Evolutionary conservation across 1,284 basidiomycete genomes (phyloP).

Genomic region (Leucoagaricus sp.): DNA sequence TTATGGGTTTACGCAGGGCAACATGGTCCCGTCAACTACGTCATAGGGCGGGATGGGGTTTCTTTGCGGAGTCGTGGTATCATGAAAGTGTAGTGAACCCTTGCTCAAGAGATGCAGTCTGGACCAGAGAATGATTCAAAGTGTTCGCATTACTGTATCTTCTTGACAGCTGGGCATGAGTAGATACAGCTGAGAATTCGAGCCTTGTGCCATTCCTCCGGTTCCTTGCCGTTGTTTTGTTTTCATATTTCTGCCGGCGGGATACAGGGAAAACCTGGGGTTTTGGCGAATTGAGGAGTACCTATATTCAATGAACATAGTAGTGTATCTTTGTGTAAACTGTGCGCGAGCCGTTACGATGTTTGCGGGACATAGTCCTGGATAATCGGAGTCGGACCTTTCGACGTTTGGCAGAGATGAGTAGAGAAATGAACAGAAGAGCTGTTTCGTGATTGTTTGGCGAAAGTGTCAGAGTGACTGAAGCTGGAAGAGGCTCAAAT

Average conservation of each 20-base stretch:
- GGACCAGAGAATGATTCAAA: background rate
- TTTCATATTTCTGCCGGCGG: too few relatives aligned
- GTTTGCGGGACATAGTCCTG: conserved; percentile 4
- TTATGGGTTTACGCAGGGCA: conserved; percentile 1
- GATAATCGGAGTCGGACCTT: conserved; percentile 7
- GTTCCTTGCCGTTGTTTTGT: too few relatives aligned
- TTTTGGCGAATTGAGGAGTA: too few relatives aligned
- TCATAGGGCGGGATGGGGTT: background rate
- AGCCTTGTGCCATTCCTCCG: too few relatives aligned
- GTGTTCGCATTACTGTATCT: too few relatives aligned
- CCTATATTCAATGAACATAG: background rate
- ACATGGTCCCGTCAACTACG: background rate
- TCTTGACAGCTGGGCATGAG: too few relatives aligned
- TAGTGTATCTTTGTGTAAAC: background rate
- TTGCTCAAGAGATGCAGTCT: background rate
- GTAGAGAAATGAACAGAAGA: conserved; percentile 1
- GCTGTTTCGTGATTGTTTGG: conserved; percentile 1
- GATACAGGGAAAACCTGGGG: too few relatives aligned
- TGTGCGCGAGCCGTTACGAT: background rate
- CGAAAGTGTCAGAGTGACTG: background rate
- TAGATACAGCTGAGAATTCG: too few relatives aligned
- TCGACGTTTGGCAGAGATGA: conserved; percentile 6
- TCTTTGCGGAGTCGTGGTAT: background rate
- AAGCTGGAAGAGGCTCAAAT: background rate
- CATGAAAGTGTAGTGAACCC: background rate